Evolutionary conservation across 441 rosid genomes (phyloP), one percentile per base, ranked within the genome.

Genomic region (Syzygium malaccense): DNA sequence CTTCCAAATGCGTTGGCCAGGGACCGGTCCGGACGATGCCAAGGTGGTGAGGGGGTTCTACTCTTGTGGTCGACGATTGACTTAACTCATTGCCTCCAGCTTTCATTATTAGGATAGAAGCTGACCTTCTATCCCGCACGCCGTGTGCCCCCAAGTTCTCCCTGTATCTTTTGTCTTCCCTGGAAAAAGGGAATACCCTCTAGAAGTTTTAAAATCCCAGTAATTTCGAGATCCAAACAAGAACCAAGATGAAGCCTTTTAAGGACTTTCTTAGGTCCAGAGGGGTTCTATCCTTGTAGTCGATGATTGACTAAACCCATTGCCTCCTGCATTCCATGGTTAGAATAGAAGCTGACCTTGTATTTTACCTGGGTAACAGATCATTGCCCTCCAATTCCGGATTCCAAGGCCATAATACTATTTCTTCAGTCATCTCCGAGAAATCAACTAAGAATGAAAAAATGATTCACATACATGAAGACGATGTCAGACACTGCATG

Each of bases 1-100:
- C 92, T 12, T 93, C 92, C 90, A 92, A 91, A 89, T 89, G 54
- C 87, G 88, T 92, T 4, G 90, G 87, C 20, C 28, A 64, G 45
- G 89, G 88, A 41, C 33, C 88, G 58, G 87, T 88, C 45, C 86
- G 85, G 86, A 53, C 85, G 62, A 88, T 90, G 90, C 91, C 87
- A 1, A 90, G 88, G 57, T 86, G 88, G 25, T 32, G 91, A 45
- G 95, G 93, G 93, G 98, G 94, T 55, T 95, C 95, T 91, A 91
- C 92, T 86, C 98, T 96, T 55, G 99, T 95, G 23, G 98, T 97
- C 14, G 94, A 96, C 91, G 95, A 97, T 41, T 89, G 97, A 96
- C 87, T 96, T 93, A 91, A 95, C 98, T 60, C 96, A 96, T 13
- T 97, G 99, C 98, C 88, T 88, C 55, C 91, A 94, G 94, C 96